Evolutionary conservation across 306 rosid species (phyloP), one percentile per base, ranked within the genome.

Genomic region (Rosa persica): DNA sequence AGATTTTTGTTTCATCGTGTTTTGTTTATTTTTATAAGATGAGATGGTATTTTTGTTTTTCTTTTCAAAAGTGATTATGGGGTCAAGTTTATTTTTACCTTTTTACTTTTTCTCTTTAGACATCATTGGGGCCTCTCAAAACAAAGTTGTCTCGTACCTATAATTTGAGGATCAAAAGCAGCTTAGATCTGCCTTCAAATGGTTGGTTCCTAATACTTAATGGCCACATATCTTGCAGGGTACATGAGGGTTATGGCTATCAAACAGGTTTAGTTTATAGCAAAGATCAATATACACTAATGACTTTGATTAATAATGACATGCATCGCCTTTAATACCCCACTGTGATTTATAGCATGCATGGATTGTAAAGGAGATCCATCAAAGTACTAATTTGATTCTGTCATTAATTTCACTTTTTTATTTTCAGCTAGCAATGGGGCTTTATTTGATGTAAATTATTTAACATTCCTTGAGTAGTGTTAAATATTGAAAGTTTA

Each of bases 101-200:
- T 83, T 90, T 77, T 54, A 1, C 83, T 73, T 85, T 88, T 82
- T 78, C 74, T 20, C n/a, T 5, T 73, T 86, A 88, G 87, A 85
- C 61, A 69, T 85, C 83, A 81, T 77, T 85, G 93, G 91, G 93
- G 86, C 83, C 94, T 87, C 88, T 76, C 81, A 34, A 80, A 86
- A 81, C 91, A 88, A 89, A 88, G 94, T 88, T 89, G 93, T 89
- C 93, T 84, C 86, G 82, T 88, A 76, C 89, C 82, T 85, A 74
- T 87, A 88, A 93, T 86, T 85, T 85, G 90, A 87, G 83, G 82
- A 89, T 85, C 82, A 84, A 86, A 83, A 87, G 87, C 83, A 82
- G 87, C 84, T 80, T 78, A 83, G 81, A 86, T 86, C 77, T 82
- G 84, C 85, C 77, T 84, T 68, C 79, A 78, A 85, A 78, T 86